Evolutionary conservation across 257 asterid genomes (phyloP).

Genomic region (Forsythia suspensa): DNA sequence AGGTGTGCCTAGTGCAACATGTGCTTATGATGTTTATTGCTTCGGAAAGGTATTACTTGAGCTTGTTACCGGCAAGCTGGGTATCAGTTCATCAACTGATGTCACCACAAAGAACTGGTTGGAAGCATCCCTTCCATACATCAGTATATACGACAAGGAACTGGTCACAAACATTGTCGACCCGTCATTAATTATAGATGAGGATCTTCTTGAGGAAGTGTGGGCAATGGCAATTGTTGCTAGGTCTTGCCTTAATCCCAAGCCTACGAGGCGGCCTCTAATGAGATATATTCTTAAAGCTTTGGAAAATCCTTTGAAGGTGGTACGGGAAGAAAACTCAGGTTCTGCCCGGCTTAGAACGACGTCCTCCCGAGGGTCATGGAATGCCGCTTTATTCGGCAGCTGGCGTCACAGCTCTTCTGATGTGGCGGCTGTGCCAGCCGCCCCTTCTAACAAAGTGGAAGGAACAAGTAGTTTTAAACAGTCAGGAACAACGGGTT

Average conservation of each 20-base stretch:
- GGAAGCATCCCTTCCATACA: slow-evolving; percentile 9
- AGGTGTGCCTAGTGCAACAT: slow-evolving; percentile 13
- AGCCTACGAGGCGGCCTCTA: slow-evolving; percentile 16
- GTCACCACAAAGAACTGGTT: slow-evolving; percentile 22
- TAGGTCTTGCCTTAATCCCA: slow-evolving; percentile 27
- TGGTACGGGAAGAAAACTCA: slow-evolving; percentile 26
- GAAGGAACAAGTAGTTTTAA: slow-evolving; percentile 39
- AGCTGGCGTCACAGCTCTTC: slow-evolving; percentile 58
- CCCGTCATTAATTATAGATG: slow-evolving; percentile 25
- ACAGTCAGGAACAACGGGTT: slow-evolving; percentile 30
- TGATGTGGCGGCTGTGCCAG: slow-evolving; percentile 39
- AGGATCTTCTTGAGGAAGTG: slow-evolving; percentile 25
- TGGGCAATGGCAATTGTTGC: slow-evolving; percentile 32
- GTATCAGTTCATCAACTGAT: slow-evolving; percentile 11
- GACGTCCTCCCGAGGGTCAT: slow-evolving; percentile 53
- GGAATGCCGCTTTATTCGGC: slow-evolving; percentile 49
- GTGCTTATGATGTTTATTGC: slow-evolving; percentile 28
- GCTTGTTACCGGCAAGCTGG: slow-evolving; percentile 28
- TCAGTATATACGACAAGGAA: slow-evolving; percentile 16
- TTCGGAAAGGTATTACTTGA: slow-evolving; percentile 28
- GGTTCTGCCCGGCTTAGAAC: slow-evolving; percentile 49
- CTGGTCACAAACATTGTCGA: slow-evolving; percentile 18
- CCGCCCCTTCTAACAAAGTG: slow-evolving; percentile 17
- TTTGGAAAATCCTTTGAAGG: slow-evolving; percentile 23
- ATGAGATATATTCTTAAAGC: slow-evolving; percentile 26